Base-by-base conservation (phyloP, 768 basidiomycete species). In the Rossbeevera mucosa region DNA sequence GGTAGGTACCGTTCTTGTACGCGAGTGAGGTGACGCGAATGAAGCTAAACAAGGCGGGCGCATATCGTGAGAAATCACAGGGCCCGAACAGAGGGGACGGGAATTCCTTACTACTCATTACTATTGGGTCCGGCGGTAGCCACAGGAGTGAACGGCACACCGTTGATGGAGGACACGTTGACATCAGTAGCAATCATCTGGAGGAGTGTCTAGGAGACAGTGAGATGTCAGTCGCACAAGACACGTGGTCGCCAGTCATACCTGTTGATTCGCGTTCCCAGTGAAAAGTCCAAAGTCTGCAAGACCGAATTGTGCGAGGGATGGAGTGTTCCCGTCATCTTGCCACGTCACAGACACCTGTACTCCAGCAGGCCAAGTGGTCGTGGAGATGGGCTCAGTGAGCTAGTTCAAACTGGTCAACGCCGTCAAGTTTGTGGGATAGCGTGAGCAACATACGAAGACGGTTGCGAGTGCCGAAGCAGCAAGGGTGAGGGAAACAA, bases 21-120 rank as follows among this genome's bases (percentile, higher is more conserved):
- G 31, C 59, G 30, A 76, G 57, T 0, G 90, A 91, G 52, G 86
- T 79, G 62, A 88, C 71, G 44, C 89, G 88, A 63, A 94, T 78
- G 74, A 94, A 94, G 74, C 87, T 88, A 43, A 24, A 14, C 20
- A 52, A 49, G 36, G 36, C 9, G 18, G n/a, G 8, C 21, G 18
- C 22, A 16, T 29, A 3, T 41, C 11, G 33, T 48, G 33, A 21
- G 33, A 16, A 29, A 9, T 18, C 14, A 46, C 2, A 1, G 1
- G 9, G 21, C 16, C 8, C 12, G n/a, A 31, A 13, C 13, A 3
- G n/a, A 26, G 20, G 2, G 13, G 16, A 22, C n/a, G 1, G 13
- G 0, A 21, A 20, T 26, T 13, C 64, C 80, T 33, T 53, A 87
- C 84, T 88, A 89, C 65, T 78, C 62, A 43, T 48, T 38, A 60